Base-by-base conservation (phyloP, 1,284 basidiomycete genomes). In the Pterula multifida region DNA sequence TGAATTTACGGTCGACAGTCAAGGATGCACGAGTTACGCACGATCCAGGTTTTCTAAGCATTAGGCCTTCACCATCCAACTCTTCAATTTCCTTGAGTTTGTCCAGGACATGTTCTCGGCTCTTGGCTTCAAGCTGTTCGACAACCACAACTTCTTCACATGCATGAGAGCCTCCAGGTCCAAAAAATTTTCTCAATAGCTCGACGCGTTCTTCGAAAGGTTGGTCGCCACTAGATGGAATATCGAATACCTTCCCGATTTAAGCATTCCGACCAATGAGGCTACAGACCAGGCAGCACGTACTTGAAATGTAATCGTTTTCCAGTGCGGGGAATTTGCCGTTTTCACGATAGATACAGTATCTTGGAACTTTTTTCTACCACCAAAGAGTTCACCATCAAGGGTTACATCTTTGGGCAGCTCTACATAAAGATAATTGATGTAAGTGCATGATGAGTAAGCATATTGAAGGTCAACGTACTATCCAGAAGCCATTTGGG, bases 61-160 rank as follows among this genome's bases (percentile, higher is more conserved):
- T 85, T 19, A 84, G 60, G 21, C 81, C 81, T 63, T 85, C 81
- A 0, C 81, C 81, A 15, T 79, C 79, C 2, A 74, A 54, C 1
- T 57, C 57, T 59, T 81, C 76, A 9, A 83, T 65, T 49, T 75
- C 69, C 56, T 76, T 71, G 52, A 83, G 66, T 55, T 71, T 69
- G 45, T 73, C 68, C 0, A 76, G 61, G 2, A 85, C 71, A 55
- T 83, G 78, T 9, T 75, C 64, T 12, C 68, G 65, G 48, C 63
- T 65, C 49, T 63, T 64, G 25, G 73, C 79, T 48, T 66, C 55
- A 51, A 70, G 66, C 17, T 85, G 80, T 52, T 73, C 67, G 19
- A 83, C 75, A 3, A 82, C 65, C 3, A 63, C 61, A 42, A 81
- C 67, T 49, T 74, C 64, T 6, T 71, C 63, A n/a, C 60, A 65